Evolutionary conservation across 192 early-diverging fungal species (phyloP), one percentile per base, ranked within the genome.

Genomic region (Coemansia sp.): DNA sequence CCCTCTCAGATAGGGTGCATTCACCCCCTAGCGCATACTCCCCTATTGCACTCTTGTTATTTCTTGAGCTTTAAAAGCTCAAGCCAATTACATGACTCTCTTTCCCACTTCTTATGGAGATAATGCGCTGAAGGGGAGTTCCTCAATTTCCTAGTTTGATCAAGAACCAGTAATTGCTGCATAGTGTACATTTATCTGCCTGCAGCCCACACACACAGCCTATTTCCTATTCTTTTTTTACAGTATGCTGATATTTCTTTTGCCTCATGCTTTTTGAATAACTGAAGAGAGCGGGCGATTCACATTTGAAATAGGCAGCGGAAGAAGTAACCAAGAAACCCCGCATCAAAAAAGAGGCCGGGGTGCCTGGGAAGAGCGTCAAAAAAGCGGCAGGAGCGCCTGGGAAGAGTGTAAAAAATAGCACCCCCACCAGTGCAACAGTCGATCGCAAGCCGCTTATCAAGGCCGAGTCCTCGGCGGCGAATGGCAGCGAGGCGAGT

Each of bases 381-480:
- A 60, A 51, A 60, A 41, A 54, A n/a, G n/a, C n/a, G n/a, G 54
- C 30, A 10, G 27, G 16, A 23, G 47, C 10, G 25, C 10, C 54
- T 21, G 41, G 28, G 28, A 41, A 52, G 16, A 26, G 24, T 44
- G 16, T 21, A 12, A 60, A 51, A 60, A 41, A 54, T 21, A 48
- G 12, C 6, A 28, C 56, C 18, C 57, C 24, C 0, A 49, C 49
- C 54, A 78, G 62, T 22, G 51, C 50, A 22, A 38, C 58, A 7
- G 54, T 60, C 22, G 61, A 64, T 54, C 68, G 71, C 56, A 80
- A 80, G 61, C 64, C 67, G 22, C 53, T 54, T 7, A 56, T 80
- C 60, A 80, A 80, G 65, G 53, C 64, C 24, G 77, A 80, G 65
- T 71, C 77, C 9, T 58, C 67, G 26, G 54, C 56, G 5, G 51